These are phyloP conservation scores for Endocarpon pusillum DNA, from an alignment of 495 filamentous ascomycete genomes.

Conservation along the genomic window DNA sequence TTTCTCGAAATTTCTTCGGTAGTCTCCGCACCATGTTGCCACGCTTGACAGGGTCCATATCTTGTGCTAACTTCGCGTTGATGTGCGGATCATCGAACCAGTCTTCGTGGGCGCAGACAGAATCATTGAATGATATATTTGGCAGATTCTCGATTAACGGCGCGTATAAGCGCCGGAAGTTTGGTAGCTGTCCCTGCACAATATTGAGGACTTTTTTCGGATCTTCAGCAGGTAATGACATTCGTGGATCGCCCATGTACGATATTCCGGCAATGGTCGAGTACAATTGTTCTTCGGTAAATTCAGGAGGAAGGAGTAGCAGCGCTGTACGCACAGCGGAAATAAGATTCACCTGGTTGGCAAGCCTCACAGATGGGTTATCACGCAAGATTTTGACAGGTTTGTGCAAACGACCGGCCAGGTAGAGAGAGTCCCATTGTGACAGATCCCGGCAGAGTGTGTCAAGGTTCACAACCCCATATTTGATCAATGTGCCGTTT, in stretches of 20 bases:
- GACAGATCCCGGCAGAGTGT: constrained; percentile 74
- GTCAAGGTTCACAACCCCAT: constrained; percentile 83
- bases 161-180: constrained; percentile 79
- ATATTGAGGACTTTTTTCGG: constrained; percentile 89
- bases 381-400: constrained; percentile 95
- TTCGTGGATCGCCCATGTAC: constrained; percentile 87
- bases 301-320: constrained; percentile 61
- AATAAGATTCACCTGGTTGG: constrained; percentile 88
- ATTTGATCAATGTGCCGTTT: constrained; percentile 95
- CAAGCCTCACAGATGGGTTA: constrained; percentile 73
- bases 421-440: constrained; percentile 81
- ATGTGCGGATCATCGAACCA: constrained; percentile 49
- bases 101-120: constrained; percentile 36
- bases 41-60: constrained; percentile 77
- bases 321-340: constrained; percentile 82
- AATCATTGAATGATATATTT: constrained; percentile 67
- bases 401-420: constrained; percentile 88
- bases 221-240: constrained; percentile 75
- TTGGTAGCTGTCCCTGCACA: constrained; percentile 71
- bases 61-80: constrained; percentile 52
- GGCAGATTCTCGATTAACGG: constrained; percentile 80
- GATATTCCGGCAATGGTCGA: constrained; percentile 77
- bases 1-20: constrained; percentile 71
- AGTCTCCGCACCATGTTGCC: constrained; percentile 93
- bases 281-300: constrained; percentile 80